A percentile compares a stretch with the other conserved stretches of the same genome.
These are phyloP conservation scores for Rhizopus stolonifer DNA, from an alignment of 371 early-diverging fungal species.

Conservation along the genomic window DNA sequence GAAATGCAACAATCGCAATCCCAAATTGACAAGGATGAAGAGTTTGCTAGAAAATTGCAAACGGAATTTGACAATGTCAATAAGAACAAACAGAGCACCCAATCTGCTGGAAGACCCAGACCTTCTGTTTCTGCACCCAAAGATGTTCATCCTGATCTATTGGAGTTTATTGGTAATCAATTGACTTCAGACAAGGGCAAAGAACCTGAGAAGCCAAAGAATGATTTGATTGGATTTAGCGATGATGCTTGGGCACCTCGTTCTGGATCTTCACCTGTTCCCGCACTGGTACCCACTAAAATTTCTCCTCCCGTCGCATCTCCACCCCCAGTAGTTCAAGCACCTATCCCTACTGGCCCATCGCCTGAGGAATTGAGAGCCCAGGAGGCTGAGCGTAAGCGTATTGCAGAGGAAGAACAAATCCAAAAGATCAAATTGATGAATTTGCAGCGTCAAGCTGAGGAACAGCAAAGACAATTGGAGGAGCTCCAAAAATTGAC, in stretches of 20 bases:
- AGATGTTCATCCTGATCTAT: conserved; percentile 42
- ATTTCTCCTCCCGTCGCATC: conserved; percentile 7
- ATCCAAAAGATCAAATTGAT: conserved; percentile 25
- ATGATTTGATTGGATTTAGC: conserved; percentile 46
- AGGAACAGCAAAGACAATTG: conserved; percentile 32
- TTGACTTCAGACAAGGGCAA: conserved; percentile 21
- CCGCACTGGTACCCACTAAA: conserved; percentile 3
- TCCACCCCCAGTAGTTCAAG: neutral
- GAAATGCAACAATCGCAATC: conserved; percentile 18
- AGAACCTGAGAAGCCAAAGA: conserved; percentile 17
- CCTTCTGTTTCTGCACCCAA: conserved; percentile 45
- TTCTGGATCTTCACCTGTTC: conserved; percentile 7
- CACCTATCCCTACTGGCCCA: conserved; percentile 17
- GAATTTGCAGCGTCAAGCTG: conserved; percentile 27
- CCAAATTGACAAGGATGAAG: conserved; percentile 60
- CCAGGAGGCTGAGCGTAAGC: conserved; percentile 18
- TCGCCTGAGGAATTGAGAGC: conserved; percentile 20
- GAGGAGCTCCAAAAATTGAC: conserved; percentile 31
- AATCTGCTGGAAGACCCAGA: conserved; percentile 29
- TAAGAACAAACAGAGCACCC: conserved; percentile 23
- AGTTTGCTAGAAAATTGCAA: conserved; percentile 73
- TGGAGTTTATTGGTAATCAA: conserved; percentile 37
- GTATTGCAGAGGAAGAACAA: conserved; percentile 20
- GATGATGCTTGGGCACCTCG: conserved; percentile 57
- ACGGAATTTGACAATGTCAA: conserved; percentile 46